Evolutionary conservation across 345 rosid species (phyloP).

Genomic region (Limnanthes douglasii): DNA sequence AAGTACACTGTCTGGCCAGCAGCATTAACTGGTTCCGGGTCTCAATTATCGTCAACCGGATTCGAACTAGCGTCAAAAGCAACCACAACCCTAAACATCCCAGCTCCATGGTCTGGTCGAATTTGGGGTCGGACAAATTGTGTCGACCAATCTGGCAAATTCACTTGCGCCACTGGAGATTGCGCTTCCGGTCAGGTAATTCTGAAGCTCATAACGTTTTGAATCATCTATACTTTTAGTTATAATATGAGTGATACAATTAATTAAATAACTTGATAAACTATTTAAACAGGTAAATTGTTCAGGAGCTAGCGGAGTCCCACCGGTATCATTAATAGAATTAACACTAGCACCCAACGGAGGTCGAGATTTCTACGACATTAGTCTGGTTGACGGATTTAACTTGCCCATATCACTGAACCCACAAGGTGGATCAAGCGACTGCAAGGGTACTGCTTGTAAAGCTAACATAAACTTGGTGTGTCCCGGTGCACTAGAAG

Average conservation of each 20-base stretch:
- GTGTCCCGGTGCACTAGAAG: conserved; percentile 22
- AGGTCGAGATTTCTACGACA: conserved; percentile 21
- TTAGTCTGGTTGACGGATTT: conserved; percentile 33
- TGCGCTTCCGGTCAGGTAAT: conserved; percentile 17
- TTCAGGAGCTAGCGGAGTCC: conserved; percentile 24
- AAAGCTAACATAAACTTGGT: conserved; percentile 15
- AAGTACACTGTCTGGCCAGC: conserved; percentile 29
- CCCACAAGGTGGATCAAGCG: conserved; percentile 14
- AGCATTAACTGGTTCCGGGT: conserved; percentile 22
- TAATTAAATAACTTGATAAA: too few relatives aligned
- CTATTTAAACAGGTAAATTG: too few relatives aligned
- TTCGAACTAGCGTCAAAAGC: conserved; percentile 15
- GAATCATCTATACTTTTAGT: too few relatives aligned
- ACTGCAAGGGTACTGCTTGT: conserved; percentile 15
- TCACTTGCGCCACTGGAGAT: conserved; percentile 24
- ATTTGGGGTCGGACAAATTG: conserved; percentile 32
- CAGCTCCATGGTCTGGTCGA: conserved; percentile 33
- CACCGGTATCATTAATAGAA: conserved; percentile 35
- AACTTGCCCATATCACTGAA: conserved; percentile 20
- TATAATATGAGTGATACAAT: too few relatives aligned
- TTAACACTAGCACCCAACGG: conserved; percentile 23
- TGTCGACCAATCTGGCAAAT: conserved; percentile 18
- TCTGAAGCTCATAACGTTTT: too few relatives aligned
- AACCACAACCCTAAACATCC: conserved; percentile 13
- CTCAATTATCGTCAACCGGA: conserved; percentile 14